phyloP scores from a whole-genome alignment of 768 basidiomycete species.

The Pleurotus ostreatus region DNA sequence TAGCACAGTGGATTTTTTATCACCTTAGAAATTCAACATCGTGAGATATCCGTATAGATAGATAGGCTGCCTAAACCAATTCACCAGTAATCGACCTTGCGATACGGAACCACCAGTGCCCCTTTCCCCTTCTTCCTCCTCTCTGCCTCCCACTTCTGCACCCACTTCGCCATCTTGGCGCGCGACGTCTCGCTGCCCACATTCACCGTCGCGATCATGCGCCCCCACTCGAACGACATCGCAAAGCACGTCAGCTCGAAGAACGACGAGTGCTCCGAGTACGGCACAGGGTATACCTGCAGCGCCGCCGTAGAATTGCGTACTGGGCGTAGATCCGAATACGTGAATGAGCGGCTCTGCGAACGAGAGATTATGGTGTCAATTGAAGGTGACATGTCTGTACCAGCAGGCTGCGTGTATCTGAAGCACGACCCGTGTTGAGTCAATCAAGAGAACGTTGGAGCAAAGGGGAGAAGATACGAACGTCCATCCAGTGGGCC shows the following conservation, averaged over 20 bases:
- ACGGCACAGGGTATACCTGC: slow-evolving; percentile 81
- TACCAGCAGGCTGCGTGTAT: slow-evolving; percentile 63
- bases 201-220: slow-evolving; percentile 96
- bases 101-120: slow-evolving; percentile 30
- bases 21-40: too few relatives aligned
- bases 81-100: slow-evolving; percentile 49
- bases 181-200: slow-evolving; percentile 70
- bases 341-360: slow-evolving; percentile 65
- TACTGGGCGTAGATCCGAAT: slow-evolving; percentile 60
- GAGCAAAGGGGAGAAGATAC: slow-evolving; percentile 23
- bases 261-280: slow-evolving; percentile 96
- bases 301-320: slow-evolving; percentile 66
- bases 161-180: slow-evolving; percentile 86
- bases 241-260: slow-evolving; percentile 95
- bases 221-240: slow-evolving; percentile 77
- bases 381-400: slow-evolving; percentile 59
- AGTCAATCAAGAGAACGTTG: background rate
- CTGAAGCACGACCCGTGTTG: slow-evolving; percentile 27
- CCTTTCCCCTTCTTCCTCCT: slow-evolving; percentile 48
- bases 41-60: too few relatives aligned
- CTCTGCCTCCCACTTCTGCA: slow-evolving; percentile 86
- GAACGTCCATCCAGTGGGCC: slow-evolving; percentile 97
- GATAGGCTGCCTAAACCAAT: background rate
- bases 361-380: slow-evolving; percentile 63
- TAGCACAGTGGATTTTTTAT: too few relatives aligned